These are phyloP conservation scores for Zasmidium citrigriseum DNA, from an alignment of 2,329 filamentous ascomycete species.

Conservation along the genomic window DNA sequence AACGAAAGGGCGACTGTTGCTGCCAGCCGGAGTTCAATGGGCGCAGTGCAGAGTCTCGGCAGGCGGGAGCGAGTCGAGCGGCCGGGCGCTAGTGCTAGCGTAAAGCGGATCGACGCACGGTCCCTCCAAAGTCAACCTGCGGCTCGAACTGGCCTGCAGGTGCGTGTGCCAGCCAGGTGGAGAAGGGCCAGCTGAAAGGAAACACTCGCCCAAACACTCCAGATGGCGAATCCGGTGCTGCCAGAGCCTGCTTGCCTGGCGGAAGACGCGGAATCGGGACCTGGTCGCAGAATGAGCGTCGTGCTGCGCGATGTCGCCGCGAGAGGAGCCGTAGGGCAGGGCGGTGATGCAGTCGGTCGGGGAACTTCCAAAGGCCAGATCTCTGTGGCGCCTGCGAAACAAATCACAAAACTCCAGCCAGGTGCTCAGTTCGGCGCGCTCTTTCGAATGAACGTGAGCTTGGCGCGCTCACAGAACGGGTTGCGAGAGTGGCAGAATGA, in stretches of 20 bases:
- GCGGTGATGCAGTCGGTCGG: not conserved
- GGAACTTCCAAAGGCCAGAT: constrained; percentile 6
- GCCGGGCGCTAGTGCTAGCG: not conserved
- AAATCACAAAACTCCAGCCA: constrained; percentile 12
- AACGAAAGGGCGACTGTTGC: not conserved
- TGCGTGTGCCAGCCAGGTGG: constrained; percentile 3
- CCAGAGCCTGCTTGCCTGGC: not conserved
- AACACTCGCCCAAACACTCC: constrained; percentile 5
- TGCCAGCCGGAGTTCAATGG: not conserved
- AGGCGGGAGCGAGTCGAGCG: constrained; percentile 1
- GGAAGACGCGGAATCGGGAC: not conserved
- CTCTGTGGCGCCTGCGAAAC: constrained; percentile 20
- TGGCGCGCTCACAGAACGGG: constrained; percentile 14
- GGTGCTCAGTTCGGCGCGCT: constrained; percentile 4
- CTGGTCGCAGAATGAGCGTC: not conserved
- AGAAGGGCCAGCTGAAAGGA: constrained; percentile 3
- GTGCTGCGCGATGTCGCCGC: not conserved
- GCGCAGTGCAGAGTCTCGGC: not conserved
- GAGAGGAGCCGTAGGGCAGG: not conserved
- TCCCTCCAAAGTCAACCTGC: not conserved
- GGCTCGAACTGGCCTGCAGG: constrained; percentile 3
- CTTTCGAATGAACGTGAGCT: constrained; percentile 10
- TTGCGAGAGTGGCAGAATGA: not conserved
- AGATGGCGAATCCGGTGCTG: not conserved
- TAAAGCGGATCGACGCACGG: not conserved